Evolutionary conservation across 2,329 filamentous ascomycete species (phyloP), one percentile per base, ranked within the genome.

Genomic region (Ophiocordyceps robertsii): DNA sequence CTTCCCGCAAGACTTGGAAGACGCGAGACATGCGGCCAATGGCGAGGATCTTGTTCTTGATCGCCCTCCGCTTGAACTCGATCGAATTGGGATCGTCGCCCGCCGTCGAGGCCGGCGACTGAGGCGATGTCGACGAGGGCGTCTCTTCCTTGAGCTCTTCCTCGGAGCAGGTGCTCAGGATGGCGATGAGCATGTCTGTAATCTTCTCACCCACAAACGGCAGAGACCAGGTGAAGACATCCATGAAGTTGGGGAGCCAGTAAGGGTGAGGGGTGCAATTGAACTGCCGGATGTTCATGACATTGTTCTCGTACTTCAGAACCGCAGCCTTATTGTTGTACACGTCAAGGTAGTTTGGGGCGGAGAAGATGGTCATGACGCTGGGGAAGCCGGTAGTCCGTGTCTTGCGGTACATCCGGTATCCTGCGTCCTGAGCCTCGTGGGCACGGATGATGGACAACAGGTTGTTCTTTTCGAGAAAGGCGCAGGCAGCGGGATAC

Each of bases 251-350:
- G 43, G 92, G 92, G 39, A 98, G 77, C 92, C 92, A 98, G 72
- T 98, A 98, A 7, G 92, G 92, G 63, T 98, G 92, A 30, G 92
- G 92, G 19, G 92, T 96, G 75, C 90, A 98, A 73, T 98, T 98
- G 71, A 98, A 98, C 65, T 98, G 92, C 46, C 92, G 80, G 59
- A 98, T 98, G 71, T 98, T 98, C 92, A 98, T 98, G 47, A 98
- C 92, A 58, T 98, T 98, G 67, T 98, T 98, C 69, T 98, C 92
- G 62, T 98, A 98, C 69, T 98, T 98, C 56, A 98, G 72, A 35
- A 98, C 92, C 1, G 92, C 92, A 2, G 92, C 92, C 72, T 98
- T 98, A 75, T 98, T 98, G 78, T 98, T 98, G 69, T 98, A 98
- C 32, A 98, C 89, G 57, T 98, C 92, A 49, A 98, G 79, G 61